phyloP scores from a whole-genome alignment of 2,329 filamentous ascomycete genomes.

The Alternaria incomplexa region DNA sequence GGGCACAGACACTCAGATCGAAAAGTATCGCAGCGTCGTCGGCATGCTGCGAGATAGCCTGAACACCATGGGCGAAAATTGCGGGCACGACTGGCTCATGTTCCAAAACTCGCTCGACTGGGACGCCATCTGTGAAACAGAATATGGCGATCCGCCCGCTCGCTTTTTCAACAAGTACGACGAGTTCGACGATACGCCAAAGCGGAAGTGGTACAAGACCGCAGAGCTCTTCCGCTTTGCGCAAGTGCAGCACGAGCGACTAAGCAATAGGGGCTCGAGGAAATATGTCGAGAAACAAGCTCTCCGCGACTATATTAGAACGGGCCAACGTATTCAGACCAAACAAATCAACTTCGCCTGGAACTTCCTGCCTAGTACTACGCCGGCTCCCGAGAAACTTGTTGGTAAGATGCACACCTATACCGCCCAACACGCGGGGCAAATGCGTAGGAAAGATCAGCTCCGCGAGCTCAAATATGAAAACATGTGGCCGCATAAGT shows the following conservation, averaged over 20 bases:
- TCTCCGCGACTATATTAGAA: no score
- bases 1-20: no score
- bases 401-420: background rate
- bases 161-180: no score
- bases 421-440: fast-evolving
- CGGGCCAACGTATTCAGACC: background rate
- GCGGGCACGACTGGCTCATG: background rate
- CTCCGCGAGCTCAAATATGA: background rate
- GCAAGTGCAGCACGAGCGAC: background rate
- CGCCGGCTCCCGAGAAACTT: background rate
- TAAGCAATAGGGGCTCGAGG: background rate
- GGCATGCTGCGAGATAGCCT: background rate
- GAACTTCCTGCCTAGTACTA: background rate
- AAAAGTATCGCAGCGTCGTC: background rate
- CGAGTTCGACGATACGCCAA: no score
- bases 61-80: background rate
- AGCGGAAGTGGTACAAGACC: background rate
- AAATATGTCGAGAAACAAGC: no score
- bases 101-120: background rate
- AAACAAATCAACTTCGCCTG: background rate
- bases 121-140: background rate
- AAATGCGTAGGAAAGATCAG: background rate
- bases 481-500: background rate
- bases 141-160: no score
- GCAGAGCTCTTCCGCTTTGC: background rate